A percentile compares a stretch with the other conserved stretches of the same genome.
These are phyloP conservation scores for Arxiozyma heterogenica DNA, from an alignment of 1,139 yeast genomes.

Conservation along the genomic window DNA sequence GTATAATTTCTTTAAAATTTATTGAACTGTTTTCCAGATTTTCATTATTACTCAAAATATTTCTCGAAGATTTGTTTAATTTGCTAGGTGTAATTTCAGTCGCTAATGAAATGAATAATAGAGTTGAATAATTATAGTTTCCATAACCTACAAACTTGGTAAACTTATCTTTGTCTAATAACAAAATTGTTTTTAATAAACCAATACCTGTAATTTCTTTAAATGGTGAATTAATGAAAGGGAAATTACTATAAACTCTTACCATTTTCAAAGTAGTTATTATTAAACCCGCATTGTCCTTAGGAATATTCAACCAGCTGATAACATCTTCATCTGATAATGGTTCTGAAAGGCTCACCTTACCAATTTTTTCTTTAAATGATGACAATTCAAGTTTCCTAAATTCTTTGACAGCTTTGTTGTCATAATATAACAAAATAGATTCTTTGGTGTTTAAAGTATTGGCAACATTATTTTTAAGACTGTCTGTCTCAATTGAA, in stretches of 20 bases:
- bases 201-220: conserved; percentile 36
- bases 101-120: conserved; percentile 36
- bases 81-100: conserved; percentile 8
- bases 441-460: not conserved
- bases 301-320: conserved; percentile 30
- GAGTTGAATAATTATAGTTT: conserved; percentile 30
- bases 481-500: not conserved
- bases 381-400: conserved; percentile 20
- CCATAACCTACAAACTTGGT: conserved; percentile 29
- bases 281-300: conserved; percentile 23
- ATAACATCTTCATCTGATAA: conserved; percentile 27
- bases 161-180: conserved; percentile 34
- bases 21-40: not conserved
- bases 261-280: conserved; percentile 32
- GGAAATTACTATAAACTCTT: conserved; percentile 36
- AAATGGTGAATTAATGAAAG: conserved; percentile 33
- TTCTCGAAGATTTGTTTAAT: not conserved
- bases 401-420: conserved; percentile 15
- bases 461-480: not conserved
- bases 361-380: conserved; percentile 20
- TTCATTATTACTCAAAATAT: not conserved
- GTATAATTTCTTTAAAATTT: conserved; percentile 15
- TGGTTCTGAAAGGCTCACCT: conserved; percentile 21
- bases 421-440: conserved; percentile 2
- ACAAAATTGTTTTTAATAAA: conserved; percentile 35